phyloP scores from a whole-genome alignment of 2,329 filamentous ascomycete genomes.

The Graphilbum fragrans region DNA sequence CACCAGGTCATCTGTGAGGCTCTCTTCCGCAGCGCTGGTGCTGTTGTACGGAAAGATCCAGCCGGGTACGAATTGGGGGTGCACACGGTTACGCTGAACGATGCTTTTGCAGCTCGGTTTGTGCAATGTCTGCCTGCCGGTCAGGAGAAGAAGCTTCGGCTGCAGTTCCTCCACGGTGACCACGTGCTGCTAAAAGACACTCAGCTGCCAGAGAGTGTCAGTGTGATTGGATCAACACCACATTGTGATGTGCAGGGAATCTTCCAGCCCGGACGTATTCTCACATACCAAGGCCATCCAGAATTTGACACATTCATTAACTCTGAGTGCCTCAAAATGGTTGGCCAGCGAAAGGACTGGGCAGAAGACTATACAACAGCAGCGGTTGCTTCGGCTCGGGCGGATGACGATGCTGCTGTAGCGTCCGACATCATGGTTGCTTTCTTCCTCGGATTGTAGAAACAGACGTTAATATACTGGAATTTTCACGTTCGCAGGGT shows the following conservation, averaged over 20 bases:
- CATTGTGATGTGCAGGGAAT: constrained; percentile 26
- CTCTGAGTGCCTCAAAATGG: constrained; percentile 22
- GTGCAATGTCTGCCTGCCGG: not conserved
- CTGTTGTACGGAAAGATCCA: constrained; percentile 14
- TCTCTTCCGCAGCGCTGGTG: constrained; percentile 18
- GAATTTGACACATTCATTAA: constrained; percentile 30
- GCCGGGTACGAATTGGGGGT: constrained; percentile 20
- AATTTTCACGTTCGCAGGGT: no score
- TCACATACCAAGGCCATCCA: constrained; percentile 29
- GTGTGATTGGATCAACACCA: constrained; percentile 12
- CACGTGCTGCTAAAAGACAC: constrained; percentile 12
- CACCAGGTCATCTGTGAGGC: constrained; percentile 27
- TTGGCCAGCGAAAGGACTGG: constrained; percentile 16
- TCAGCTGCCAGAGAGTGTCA: constrained; percentile 9
- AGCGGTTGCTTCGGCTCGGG: constrained; percentile 9
- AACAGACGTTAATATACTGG: no score
- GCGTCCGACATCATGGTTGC: constrained; percentile 18
- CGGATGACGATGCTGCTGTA: constrained; percentile 17
- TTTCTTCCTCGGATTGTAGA: constrained; percentile 14
- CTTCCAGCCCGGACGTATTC: constrained; percentile 21
- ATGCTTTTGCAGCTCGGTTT: constrained; percentile 11
- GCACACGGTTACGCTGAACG: constrained; percentile 14
- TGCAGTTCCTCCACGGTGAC: constrained; percentile 26
- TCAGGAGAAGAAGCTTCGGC: constrained; percentile 5
- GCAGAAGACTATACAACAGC: constrained; percentile 11